A percentile compares a stretch with the other conserved stretches of the same genome.
Evolutionary conservation across 2,329 filamentous ascomycete genomes (phyloP).

Genomic region (Diaporthe amygdali): DNA sequence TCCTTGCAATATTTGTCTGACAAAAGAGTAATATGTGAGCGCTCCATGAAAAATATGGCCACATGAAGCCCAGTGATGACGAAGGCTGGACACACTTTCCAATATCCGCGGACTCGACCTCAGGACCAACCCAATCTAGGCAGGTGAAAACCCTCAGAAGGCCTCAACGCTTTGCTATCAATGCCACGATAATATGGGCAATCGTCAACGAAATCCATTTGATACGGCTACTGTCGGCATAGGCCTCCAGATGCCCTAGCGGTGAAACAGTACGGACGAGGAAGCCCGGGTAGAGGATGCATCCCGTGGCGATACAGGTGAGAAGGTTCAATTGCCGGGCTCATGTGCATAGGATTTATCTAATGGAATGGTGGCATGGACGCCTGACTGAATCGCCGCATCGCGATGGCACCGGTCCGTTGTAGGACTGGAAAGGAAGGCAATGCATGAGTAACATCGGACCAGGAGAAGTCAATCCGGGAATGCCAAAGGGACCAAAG

Average conservation of each 20-base stretch:
- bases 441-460: background rate
- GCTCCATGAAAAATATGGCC: background rate
- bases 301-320: background rate
- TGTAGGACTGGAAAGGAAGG: background rate
- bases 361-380: constrained; percentile 4
- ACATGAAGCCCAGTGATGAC: background rate
- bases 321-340: background rate
- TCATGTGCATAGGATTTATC: constrained; percentile 1
- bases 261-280: background rate
- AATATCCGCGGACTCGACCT: background rate
- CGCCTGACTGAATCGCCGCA: background rate
- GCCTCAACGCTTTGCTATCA: background rate
- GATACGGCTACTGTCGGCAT: constrained; percentile 5
- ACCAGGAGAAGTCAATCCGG: background rate
- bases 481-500: background rate
- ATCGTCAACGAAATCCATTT: background rate
- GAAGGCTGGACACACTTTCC: background rate
- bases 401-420: background rate
- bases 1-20: background rate
- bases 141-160: background rate
- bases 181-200: background rate
- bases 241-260: background rate
- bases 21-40: no score
- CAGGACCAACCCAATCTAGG: background rate
- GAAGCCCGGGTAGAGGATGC: background rate